A percentile compares a stretch with the other conserved stretches of the same genome.
phyloP scores from a whole-genome alignment of 1,139 yeast genomes.

The Ashbya aceris region DNA sequence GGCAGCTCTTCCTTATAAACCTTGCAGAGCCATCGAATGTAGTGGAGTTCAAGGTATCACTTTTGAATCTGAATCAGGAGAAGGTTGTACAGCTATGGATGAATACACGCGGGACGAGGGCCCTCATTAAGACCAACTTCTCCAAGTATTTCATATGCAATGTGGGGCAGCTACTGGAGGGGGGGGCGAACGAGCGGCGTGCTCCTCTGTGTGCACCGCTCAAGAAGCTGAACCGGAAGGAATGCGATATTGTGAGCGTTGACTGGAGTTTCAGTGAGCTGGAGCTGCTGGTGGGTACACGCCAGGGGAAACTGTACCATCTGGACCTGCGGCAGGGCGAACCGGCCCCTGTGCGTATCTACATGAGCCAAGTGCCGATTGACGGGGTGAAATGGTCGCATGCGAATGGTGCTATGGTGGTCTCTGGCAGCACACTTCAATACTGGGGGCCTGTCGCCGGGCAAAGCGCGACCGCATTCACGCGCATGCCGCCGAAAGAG shows the following conservation, averaged over 20 bases:
- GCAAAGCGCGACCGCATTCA: constrained; percentile 13
- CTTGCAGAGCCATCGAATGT: constrained; percentile 25
- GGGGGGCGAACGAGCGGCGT: not conserved
- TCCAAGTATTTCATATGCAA: constrained; percentile 23
- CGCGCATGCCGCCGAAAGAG: constrained; percentile 26
- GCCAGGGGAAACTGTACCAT: constrained; percentile 19
- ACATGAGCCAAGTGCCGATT: constrained; percentile 11
- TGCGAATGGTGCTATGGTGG: constrained; percentile 15
- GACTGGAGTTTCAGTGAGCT: constrained; percentile 15
- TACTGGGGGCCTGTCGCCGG: constrained; percentile 30
- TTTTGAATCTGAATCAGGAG: constrained; percentile 15
- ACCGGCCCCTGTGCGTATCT: constrained; percentile 11
- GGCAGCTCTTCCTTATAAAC: constrained; percentile 23
- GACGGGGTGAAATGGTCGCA: constrained; percentile 21
- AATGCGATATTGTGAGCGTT: constrained; percentile 18
- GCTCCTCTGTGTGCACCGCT: constrained; percentile 2
- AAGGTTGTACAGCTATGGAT: constrained; percentile 21
- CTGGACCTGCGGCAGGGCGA: constrained; percentile 12
- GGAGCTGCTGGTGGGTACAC: constrained; percentile 21
- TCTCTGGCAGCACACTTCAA: constrained; percentile 34
- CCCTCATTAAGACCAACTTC: constrained; percentile 25
- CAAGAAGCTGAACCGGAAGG: constrained; percentile 19
- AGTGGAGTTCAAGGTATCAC: constrained; percentile 14
- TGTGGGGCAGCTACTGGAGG: constrained; percentile 8
- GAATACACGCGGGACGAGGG: constrained; percentile 14